phyloP scores from a whole-genome alignment of 2,329 filamentous ascomycete species.

The Fusarium odoratissimum region DNA sequence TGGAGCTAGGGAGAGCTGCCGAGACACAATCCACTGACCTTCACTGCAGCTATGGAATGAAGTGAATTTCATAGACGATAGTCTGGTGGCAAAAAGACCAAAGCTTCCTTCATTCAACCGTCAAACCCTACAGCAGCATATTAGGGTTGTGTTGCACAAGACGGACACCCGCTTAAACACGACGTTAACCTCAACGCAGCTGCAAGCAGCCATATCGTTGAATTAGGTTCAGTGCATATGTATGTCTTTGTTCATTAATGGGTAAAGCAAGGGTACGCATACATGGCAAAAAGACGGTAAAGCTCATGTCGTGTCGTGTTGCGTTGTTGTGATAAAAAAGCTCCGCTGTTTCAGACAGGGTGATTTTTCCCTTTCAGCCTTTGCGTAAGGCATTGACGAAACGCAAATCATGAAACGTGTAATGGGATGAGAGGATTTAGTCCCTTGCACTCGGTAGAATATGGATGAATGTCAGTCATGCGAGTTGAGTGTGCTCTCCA shows the following conservation, averaged over 20 bases:
- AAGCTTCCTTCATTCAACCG: background rate
- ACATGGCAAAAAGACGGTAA: constrained; percentile 26
- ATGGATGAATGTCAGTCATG: constrained; percentile 1
- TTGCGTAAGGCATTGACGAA: constrained; percentile 38
- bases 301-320: constrained; percentile 1
- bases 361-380: constrained; percentile 15
- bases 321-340: constrained; percentile 13
- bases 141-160: constrained; percentile 1
- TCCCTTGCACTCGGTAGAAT: constrained; percentile 13
- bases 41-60: constrained; percentile 20
- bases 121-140: background rate
- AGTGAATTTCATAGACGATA: constrained; percentile 8
- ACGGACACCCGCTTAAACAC: constrained; percentile 22
- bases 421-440: constrained; percentile 23
- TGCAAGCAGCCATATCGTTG: constrained; percentile 27
- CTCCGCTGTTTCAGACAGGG: constrained; percentile 44
- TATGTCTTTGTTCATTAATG: constrained; percentile 4
- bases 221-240: constrained; percentile 31
- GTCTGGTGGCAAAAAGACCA: constrained; percentile 17
- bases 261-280: constrained; percentile 13
- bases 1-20: constrained; percentile 8
- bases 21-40: constrained; percentile 8
- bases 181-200: constrained; percentile 11
- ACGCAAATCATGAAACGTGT: constrained; percentile 41
- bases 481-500: background rate